phyloP scores from a whole-genome alignment of 129 eudicot species.

The Solidago caesia region DNA sequence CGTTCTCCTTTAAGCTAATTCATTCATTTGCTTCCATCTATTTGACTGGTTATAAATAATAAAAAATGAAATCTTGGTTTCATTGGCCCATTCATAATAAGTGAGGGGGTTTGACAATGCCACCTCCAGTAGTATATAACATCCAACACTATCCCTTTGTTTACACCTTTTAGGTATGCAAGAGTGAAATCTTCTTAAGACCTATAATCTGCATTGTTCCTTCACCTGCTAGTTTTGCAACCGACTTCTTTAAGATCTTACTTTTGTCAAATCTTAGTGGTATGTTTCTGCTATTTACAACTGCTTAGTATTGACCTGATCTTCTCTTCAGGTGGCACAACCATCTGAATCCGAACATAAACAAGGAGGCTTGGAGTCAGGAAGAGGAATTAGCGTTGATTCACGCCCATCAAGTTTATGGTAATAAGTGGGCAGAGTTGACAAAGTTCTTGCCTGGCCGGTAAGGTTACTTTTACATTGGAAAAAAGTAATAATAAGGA shows the following conservation, averaged over 20 bases:
- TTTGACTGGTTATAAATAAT: too few relatives aligned
- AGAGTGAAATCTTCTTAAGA: neutral
- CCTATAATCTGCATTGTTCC: neutral
- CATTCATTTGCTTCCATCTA: too few relatives aligned
- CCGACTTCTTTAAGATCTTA: neutral
- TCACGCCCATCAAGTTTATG: conserved; percentile 80
- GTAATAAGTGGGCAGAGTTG: conserved; percentile 98
- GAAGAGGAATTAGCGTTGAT: conserved; percentile 85
- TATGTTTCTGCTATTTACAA: neutral
- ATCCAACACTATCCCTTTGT: neutral
- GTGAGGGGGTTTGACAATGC: neutral
- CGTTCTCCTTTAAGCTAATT: too few relatives aligned
- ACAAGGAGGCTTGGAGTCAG: conserved; percentile 94
- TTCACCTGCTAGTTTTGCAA: neutral
- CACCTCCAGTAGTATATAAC: neutral
- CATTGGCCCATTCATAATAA: too few relatives aligned
- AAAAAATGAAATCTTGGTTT: too few relatives aligned
- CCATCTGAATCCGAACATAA: conserved; percentile 92
- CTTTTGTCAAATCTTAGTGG: neutral
- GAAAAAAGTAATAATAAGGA: neutral
- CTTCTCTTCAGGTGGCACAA: conserved; percentile 84
- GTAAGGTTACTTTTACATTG: conserved; percentile 32
- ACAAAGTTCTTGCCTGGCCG: conserved; percentile 90
- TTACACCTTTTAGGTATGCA: conserved; percentile 1
- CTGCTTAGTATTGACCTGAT: neutral